A percentile compares a stretch with the other conserved stretches of the same genome.
Conservation (phyloP, 148 eudicot species). For the Euryodendron excelsum region DNA sequence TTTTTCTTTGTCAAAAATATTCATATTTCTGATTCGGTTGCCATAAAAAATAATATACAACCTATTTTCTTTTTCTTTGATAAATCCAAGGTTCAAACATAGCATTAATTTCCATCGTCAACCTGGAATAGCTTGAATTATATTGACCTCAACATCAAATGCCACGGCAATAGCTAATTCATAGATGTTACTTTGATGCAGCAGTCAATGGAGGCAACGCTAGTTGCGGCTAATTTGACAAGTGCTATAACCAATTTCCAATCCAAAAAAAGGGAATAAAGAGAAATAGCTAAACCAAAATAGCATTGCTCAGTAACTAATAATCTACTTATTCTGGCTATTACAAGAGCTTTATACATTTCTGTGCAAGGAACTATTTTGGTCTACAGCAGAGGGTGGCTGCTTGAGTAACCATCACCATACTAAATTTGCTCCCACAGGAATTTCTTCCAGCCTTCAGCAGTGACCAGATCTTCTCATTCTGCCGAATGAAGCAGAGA, state of each 20-base stretch:
- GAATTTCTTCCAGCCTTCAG: background rate
- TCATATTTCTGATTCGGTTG: no score
- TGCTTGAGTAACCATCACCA: background rate
- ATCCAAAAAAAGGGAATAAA: no score
- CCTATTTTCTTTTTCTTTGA: no score
- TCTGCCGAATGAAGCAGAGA: background rate
- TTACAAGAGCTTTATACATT: background rate
- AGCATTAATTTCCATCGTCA: no score
- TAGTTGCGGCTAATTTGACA: no score
- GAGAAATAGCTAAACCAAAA: no score
- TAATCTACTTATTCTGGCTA: conserved; percentile 11
- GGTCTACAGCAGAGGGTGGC: background rate
- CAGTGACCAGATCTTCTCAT: background rate
- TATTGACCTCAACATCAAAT: background rate
- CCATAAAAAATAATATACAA: no score
- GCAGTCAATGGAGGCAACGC: conserved; percentile 6
- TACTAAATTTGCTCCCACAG: background rate
- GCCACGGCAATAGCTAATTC: background rate
- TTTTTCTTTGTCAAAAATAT: no score
- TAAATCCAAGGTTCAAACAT: no score
- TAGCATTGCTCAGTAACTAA: background rate
- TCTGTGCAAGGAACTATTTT: conserved; percentile 11
- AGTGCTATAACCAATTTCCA: background rate
- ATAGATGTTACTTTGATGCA: background rate
- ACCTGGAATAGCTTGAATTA: background rate